phyloP scores from a whole-genome alignment of 192 early-diverging fungal species.

The Entomortierella beljakovae region DNA sequence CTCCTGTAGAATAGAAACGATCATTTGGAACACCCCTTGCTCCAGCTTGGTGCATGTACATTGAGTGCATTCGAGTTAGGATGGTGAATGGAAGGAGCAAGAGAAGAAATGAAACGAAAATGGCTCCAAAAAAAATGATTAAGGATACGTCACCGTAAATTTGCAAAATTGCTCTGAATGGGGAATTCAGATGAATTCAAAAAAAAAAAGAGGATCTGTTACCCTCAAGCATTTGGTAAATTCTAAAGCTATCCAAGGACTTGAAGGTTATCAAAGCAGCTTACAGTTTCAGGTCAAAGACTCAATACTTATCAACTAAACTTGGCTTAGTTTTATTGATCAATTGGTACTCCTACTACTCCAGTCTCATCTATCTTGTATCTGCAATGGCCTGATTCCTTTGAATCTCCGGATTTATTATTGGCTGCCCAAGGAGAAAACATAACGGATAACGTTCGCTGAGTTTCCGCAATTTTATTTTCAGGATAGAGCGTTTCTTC shows the following conservation, averaged over 20 bases:
- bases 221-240: no score
- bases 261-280: no score
- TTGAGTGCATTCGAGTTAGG: conserved; percentile 22
- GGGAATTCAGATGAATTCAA: no score
- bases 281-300: no score
- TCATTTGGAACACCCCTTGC: conserved; percentile 30
- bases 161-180: no score
- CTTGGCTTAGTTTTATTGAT: conserved; percentile 50
- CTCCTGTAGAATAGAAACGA: conserved; percentile 29
- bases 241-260: no score
- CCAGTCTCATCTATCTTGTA: conserved; percentile 33
- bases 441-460: conserved; percentile 32
- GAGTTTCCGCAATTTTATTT: neutral
- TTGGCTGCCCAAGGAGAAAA: conserved; percentile 42
- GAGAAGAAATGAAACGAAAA: neutral
- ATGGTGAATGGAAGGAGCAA: neutral
- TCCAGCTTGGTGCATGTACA: conserved; percentile 37
- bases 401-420: neutral
- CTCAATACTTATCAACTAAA: no score
- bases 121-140: neutral
- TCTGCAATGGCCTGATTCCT: conserved; percentile 19
- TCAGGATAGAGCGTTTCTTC: neutral
- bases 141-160: no score
- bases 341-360: conserved; percentile 45
- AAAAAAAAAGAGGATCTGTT: no score